Base-by-base conservation (phyloP, 2,329 filamentous ascomycete genomes). In the Trichoderma koningiopsis region DNA sequence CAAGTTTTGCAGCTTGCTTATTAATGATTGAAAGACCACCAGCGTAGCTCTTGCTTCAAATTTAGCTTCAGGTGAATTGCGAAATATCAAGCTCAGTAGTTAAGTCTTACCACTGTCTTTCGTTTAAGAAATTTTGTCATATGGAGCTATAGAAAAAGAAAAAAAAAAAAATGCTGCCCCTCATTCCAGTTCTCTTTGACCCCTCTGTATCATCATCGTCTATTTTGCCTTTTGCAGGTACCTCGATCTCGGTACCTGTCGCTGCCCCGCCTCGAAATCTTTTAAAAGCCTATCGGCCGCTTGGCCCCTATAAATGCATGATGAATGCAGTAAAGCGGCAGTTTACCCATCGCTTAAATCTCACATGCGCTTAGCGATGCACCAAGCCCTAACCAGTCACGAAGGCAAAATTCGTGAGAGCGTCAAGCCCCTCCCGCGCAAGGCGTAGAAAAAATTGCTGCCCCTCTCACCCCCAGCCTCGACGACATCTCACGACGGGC, bases 341-440 rank as follows among this genome's bases (percentile, higher is more conserved):
- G 74, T 59, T 58, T 65, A 71, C 4, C 71, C 75, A 73, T 75
- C 75, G 76, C 60, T 70, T 77, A 77, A n/a, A 65, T 69, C 63
- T 59, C 68, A 70, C 75, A 78, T 71, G 70, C 71, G 70, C 73
- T 72, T 76, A 75, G 73, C 73, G 68, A 72, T 76, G 79, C 78
- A 76, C 77, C 78, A 80, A 81, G 77, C 79, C 78, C 80, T 79
- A 78, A 80, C 71, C 74, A 57, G 73, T 76, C 76, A 78, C 79
- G 74, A 78, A 79, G 64, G 63, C 59, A 70, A 79, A 79, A 77
- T 77, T 74, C 73, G 73, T 70, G 75, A 73, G 72, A 72, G 70
- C 72, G 65, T 71, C 69, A 61, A 73, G 74, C 70, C 75, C 74
- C 72, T 74, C 74, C 76, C 77, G 67, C 71, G 72, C 57, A 56